Base-by-base conservation (phyloP, 208 protist genomes). In the Acanthamoeba pearcei region DNA sequence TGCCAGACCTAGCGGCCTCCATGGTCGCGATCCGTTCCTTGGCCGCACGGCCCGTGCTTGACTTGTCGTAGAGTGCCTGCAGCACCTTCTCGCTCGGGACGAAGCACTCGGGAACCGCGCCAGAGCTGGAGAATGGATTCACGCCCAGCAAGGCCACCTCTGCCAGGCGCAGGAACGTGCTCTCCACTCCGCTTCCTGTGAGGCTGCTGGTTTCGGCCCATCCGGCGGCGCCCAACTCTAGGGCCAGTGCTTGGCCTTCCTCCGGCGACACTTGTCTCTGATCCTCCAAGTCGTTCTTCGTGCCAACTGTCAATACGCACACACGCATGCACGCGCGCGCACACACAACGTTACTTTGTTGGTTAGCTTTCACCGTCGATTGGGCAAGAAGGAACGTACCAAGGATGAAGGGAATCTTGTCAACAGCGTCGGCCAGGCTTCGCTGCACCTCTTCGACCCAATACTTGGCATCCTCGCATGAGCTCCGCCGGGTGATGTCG, bases 401-500 rank as follows among this genome's bases (percentile, higher is more conserved):
- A 9, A 80, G 22, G 32, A 80, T 2, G 24, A 74, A 42, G 22
- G 66, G 24, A 5, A 32, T 38, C 66, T 42, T 74, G 13, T 17
- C 27, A 5, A 17, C 57, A 27, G 27, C 57, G 19, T 62, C 57
- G 6, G 57, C 1, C 19, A 27, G 27, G 19, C 0, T 4, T 32
- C 10, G n/a, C 29, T 5, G 9, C 17, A 80, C 22, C 3, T 80
- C 72, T 0, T 38, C 13, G 17, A 53, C 5, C 74, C 74, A 82
- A 10, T 5, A 42, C 19, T 46, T 29, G 32, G 5, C 17, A 42
- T 82, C 29, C 42, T 27, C 22, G 22, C 12, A 82, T 24, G 74
- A 29, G 6, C n/a, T 5, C 2, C 74, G 74, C 5, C 0, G 0
- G 38, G 86, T 92, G 13, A 96, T 51, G 55, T 96, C 96, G 57